A percentile compares a stretch with the other conserved stretches of the same genome.
phyloP scores from a whole-genome alignment of 2,329 filamentous ascomycete species.

The Botrytis elliptica region DNA sequence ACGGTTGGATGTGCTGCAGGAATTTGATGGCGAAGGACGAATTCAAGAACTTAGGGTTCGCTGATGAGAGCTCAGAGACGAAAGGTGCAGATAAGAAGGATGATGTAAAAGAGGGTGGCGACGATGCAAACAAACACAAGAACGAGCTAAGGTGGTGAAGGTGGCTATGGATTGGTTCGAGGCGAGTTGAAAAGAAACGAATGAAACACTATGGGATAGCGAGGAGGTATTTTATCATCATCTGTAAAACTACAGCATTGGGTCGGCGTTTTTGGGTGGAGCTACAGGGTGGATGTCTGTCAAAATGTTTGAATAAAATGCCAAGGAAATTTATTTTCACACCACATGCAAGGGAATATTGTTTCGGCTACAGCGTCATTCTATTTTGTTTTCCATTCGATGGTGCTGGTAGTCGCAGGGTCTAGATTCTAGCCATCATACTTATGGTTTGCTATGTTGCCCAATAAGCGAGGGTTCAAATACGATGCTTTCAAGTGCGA shows the following conservation, averaged over 20 bases:
- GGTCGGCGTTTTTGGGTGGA: constrained; percentile 1
- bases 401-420: not conserved
- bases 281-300: not conserved
- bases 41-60: constrained; percentile 88
- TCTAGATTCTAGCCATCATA: not conserved
- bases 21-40: constrained; percentile 96
- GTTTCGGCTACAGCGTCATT: not conserved
- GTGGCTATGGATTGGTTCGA: not conserved
- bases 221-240: not conserved
- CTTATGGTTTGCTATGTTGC: not conserved
- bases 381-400: not conserved
- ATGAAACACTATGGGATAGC: not conserved
- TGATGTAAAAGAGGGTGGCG: constrained; percentile 23
- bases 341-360: not conserved
- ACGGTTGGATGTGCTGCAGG: constrained; percentile 45
- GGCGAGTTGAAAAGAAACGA: not conserved
- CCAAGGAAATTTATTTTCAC: not conserved
- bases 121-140: constrained; percentile 31
- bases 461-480: not conserved
- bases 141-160: constrained; percentile 35
- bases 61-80: constrained; percentile 34
- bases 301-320: not conserved
- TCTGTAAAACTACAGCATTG: constrained; percentile 13
- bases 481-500: not conserved
- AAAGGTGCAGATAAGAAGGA: constrained; percentile 24